Conservation (phyloP, 2,329 filamentous ascomycete species). For the Scytalidium sp. region DNA sequence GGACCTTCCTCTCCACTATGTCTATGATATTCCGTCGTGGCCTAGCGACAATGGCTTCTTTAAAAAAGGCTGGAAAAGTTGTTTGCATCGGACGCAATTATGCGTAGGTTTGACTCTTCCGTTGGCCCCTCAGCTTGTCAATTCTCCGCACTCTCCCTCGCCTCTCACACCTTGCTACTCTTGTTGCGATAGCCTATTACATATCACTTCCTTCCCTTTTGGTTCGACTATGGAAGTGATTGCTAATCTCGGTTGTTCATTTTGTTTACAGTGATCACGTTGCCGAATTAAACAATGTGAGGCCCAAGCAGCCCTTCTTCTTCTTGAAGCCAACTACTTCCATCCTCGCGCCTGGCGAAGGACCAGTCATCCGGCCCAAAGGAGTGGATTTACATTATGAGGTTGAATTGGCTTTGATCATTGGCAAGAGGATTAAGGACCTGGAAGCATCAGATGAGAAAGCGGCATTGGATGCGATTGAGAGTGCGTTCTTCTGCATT, state of each 20-base stretch:
- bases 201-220: too few relatives aligned
- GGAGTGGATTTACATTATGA: constrained; percentile 91
- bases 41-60: constrained; percentile 35
- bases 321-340: constrained; percentile 93
- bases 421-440: constrained; percentile 78
- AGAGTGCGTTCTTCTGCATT: constrained; percentile 48
- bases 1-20: constrained; percentile 4
- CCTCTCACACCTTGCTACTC: constrained; percentile 2
- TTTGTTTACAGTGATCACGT: constrained; percentile 72
- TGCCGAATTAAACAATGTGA: constrained; percentile 80
- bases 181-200: too few relatives aligned
- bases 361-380: constrained; percentile 76
- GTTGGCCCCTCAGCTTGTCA: neutral
- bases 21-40: constrained; percentile 21
- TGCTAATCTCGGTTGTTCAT: constrained; percentile 4
- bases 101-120: constrained; percentile 58
- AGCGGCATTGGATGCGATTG: constrained; percentile 78
- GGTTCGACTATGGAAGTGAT: constrained; percentile 2
- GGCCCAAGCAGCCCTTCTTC: constrained; percentile 96
- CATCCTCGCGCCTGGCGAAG: constrained; percentile 74
- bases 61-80: constrained; percentile 49
- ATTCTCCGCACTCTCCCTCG: neutral
- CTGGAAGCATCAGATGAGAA: constrained; percentile 70
- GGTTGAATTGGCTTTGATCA: constrained; percentile 86
- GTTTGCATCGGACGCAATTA: constrained; percentile 97